Evolutionary conservation across 73 alveolate genomes (phyloP).

Genomic region (Tetrahymena malaccensis): DNA sequence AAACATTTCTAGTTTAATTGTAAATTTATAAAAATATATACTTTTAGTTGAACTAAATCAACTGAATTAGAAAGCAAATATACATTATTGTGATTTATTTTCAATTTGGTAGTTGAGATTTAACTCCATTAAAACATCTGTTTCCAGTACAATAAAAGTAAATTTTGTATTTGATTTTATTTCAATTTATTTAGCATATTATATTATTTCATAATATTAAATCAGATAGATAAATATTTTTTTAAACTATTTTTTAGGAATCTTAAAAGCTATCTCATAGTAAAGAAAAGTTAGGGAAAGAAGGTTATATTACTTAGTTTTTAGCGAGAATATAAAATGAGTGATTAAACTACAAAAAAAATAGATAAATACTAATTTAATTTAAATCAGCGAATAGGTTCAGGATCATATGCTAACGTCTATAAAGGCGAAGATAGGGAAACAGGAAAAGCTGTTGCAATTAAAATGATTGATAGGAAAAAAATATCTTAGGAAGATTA

Average conservation of each 20-base stretch:
- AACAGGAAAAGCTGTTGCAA: conserved; percentile 4
- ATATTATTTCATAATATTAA: too few relatives aligned
- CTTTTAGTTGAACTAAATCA: background rate
- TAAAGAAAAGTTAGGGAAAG: too few relatives aligned
- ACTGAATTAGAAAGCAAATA: background rate
- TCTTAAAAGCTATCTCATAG: background rate
- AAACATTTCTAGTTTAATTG: background rate
- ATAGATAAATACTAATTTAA: background rate
- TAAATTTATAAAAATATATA: too few relatives aligned
- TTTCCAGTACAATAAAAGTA: background rate
- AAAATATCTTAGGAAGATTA: conserved; percentile 2
- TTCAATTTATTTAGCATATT: background rate
- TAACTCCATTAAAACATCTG: background rate
- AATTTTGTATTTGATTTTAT: too few relatives aligned
- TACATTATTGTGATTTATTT: too few relatives aligned
- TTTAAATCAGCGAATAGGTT: background rate
- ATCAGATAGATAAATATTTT: background rate
- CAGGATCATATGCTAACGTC: conserved; percentile 19
- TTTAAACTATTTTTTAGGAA: background rate
- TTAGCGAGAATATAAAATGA: background rate
- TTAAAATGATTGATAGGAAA: conserved; percentile 21
- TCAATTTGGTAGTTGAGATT: background rate
- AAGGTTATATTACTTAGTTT: background rate
- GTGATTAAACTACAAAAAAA: background rate
- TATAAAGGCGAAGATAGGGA: conserved; percentile 22